phyloP scores from a whole-genome alignment of 2,329 filamentous ascomycete genomes.

The Rhynchosporium graminicola region DNA sequence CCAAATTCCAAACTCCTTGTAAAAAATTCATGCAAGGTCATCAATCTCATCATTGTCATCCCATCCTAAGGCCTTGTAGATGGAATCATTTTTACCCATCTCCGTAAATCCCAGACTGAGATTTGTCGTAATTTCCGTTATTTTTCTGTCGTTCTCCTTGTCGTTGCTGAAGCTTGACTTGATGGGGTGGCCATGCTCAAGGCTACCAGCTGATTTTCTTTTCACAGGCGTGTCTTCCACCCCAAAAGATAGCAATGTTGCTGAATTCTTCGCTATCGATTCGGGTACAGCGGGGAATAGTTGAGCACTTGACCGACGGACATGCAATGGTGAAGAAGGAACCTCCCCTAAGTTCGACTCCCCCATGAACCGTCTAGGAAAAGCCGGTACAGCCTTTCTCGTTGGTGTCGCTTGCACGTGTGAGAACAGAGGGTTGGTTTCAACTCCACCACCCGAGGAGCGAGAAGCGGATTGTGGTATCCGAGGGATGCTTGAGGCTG shows the following conservation, averaged over 20 bases:
- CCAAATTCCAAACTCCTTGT: slow-evolving; percentile 22
- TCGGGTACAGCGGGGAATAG: slow-evolving; percentile 34
- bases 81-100: slow-evolving; percentile 32
- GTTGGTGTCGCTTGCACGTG: slow-evolving; percentile 39
- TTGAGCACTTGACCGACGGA: slow-evolving; percentile 34
- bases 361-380: slow-evolving; percentile 7
- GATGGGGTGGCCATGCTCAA: slow-evolving; percentile 29
- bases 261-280: slow-evolving; percentile 25
- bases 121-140: neutral
- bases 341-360: slow-evolving; percentile 17
- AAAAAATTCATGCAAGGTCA: slow-evolving; percentile 34
- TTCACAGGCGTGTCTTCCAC: slow-evolving; percentile 38
- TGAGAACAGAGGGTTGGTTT: slow-evolving; percentile 28
- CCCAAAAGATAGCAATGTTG: slow-evolving; percentile 16
- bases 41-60: slow-evolving; percentile 40
- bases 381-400: slow-evolving; percentile 23
- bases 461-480: slow-evolving; percentile 35
- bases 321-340: slow-evolving; percentile 35
- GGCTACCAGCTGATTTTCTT: slow-evolving; percentile 18
- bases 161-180: slow-evolving; percentile 19
- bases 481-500: slow-evolving; percentile 35
- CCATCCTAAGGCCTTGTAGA: slow-evolving; percentile 44
- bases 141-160: slow-evolving; percentile 31
- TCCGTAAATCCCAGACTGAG: neutral
- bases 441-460: slow-evolving; percentile 17